phyloP scores from a whole-genome alignment of 257 asterid species.

The Coffea eugenioides region DNA sequence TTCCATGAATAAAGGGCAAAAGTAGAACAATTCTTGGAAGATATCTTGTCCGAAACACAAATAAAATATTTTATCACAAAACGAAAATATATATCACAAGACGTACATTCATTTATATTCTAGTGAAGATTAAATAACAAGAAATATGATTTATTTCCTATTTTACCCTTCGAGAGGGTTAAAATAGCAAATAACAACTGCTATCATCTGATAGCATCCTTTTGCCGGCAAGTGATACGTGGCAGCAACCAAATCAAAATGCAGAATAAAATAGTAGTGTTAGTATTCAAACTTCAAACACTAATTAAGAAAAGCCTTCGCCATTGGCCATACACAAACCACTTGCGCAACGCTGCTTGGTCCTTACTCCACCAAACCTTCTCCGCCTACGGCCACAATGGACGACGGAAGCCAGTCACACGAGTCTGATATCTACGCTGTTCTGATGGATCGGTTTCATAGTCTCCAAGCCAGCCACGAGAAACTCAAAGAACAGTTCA shows the following conservation, averaged over 20 bases:
- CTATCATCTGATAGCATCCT: neutral
- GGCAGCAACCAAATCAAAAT: conserved; percentile 3
- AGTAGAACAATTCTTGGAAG: neutral
- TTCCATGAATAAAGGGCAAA: neutral
- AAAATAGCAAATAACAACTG: neutral
- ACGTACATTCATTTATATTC: too few relatives aligned
- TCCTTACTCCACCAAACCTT: neutral
- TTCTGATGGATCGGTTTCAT: conserved; percentile 40
- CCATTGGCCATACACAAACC: neutral
- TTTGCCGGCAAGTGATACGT: conserved; percentile 34
- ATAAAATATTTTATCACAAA: too few relatives aligned
- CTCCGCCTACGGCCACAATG: conserved; percentile 31
- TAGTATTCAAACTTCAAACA: too few relatives aligned
- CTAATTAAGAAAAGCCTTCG: neutral
- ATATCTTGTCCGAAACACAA: too few relatives aligned
- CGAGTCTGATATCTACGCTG: conserved; percentile 10
- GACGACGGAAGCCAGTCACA: conserved; percentile 33
- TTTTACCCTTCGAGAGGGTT: neutral
- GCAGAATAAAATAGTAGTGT: too few relatives aligned
- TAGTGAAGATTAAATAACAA: too few relatives aligned
- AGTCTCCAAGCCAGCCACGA: conserved; percentile 55
- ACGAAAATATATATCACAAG: too few relatives aligned
- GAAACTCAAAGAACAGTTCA: conserved; percentile 48
- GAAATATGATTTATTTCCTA: neutral
- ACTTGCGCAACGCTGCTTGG: too few relatives aligned